A percentile compares a stretch with the other conserved stretches of the same genome.
Conservation (phyloP, 495 filamentous ascomycete species). For the Venustampulla echinocandica region DNA sequence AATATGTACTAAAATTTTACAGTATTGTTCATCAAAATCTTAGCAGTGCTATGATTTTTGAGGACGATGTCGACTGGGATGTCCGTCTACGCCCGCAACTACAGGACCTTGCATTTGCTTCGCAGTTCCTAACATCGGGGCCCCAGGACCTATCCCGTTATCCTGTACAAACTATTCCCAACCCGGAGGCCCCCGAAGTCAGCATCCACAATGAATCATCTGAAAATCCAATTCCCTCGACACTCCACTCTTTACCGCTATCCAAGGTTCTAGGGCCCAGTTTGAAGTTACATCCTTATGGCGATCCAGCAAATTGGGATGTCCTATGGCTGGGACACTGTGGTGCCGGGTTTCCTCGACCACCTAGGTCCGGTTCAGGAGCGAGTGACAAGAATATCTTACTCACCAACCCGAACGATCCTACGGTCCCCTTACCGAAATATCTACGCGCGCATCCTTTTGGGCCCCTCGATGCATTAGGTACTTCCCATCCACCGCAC, state of each 20-base stretch:
- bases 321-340: conserved; percentile 44
- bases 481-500: conserved; percentile 31
- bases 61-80: conserved; percentile 46
- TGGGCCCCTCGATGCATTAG: conserved; percentile 30
- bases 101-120: conserved; percentile 29
- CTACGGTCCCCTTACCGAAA: conserved; percentile 30
- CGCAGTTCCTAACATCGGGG: conserved; percentile 5
- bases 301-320: conserved; percentile 35
- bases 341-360: conserved; percentile 33
- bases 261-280: background rate
- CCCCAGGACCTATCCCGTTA: background rate
- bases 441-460: conserved; percentile 39
- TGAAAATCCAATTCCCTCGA: conserved; percentile 1
- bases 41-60: conserved; percentile 36
- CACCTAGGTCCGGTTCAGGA: background rate
- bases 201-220: conserved; percentile 11
- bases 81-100: conserved; percentile 35
- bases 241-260: background rate
- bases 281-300: conserved; percentile 25
- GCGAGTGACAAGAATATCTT: conserved; percentile 20
- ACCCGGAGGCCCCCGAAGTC: conserved; percentile 8
- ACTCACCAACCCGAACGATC: conserved; percentile 28
- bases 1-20: conserved; percentile 1
- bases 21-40: conserved; percentile 30
- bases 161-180: conserved; percentile 1